Evolutionary conservation across 1,284 basidiomycete species (phyloP).

Genomic region (Trametes versicolor): DNA sequence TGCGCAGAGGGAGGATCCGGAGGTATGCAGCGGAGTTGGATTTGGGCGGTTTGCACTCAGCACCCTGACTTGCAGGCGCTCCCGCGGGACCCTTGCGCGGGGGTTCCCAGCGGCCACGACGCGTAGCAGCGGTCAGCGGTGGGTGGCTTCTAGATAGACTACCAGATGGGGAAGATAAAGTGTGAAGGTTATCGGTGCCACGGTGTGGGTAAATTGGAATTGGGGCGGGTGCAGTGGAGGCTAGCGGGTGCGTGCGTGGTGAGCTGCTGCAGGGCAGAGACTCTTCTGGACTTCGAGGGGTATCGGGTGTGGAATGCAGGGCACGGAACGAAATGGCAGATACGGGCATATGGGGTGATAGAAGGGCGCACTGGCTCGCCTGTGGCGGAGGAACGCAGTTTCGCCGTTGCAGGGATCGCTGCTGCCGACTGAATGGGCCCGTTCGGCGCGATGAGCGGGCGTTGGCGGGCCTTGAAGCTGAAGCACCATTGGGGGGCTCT

Average conservation of each 20-base stretch:
- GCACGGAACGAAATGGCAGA: background rate
- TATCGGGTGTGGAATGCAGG: conserved; percentile 5
- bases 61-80: conserved; percentile 3
- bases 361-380: background rate
- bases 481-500: too few relatives aligned
- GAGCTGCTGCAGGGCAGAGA: too few relatives aligned
- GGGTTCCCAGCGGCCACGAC: background rate
- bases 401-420: conserved; percentile 7
- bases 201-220: conserved; percentile 22
- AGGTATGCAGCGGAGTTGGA: conserved; percentile 13
- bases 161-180: conserved; percentile 32
- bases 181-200: conserved; percentile 32
- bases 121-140: conserved; percentile 1
- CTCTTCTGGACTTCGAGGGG: background rate
- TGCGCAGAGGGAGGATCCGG: background rate
- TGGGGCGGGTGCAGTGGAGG: background rate
- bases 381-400: conserved; percentile 16
- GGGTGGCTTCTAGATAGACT: conserved; percentile 29
- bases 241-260: background rate
- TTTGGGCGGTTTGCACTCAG: conserved; percentile 15
- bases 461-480: conserved; percentile 3
- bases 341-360: conserved; percentile 5
- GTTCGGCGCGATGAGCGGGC: background rate
- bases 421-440: conserved; percentile 16
- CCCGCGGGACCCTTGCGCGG: background rate